phyloP scores from a whole-genome alignment of 495 filamentous ascomycete genomes.

The Tuber brumale region DNA sequence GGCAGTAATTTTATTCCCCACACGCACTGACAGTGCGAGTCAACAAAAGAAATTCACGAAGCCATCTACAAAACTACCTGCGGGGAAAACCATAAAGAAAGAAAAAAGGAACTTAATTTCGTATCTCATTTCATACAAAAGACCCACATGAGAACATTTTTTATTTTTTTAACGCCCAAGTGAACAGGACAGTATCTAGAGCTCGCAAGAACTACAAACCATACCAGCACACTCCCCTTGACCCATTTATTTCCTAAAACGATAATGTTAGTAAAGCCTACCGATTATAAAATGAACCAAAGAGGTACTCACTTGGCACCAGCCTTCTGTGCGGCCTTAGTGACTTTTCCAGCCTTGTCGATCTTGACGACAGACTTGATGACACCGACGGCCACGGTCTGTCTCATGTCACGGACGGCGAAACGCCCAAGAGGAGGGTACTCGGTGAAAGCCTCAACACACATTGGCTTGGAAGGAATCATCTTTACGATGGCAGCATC shows the following conservation, averaged over 20 bases:
- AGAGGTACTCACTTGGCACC: constrained; percentile 38
- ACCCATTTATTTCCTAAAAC: constrained; percentile 37
- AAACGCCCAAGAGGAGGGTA: constrained; percentile 99
- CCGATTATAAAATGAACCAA: neutral
- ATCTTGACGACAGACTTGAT: constrained; percentile 81
- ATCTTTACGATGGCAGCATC: constrained; percentile 99
- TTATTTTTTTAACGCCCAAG: constrained; percentile 37
- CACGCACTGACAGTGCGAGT: neutral
- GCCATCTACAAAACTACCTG: neutral
- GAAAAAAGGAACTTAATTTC: constrained; percentile 29
- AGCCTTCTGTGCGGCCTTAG: constrained; percentile 53
- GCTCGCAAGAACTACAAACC: constrained; percentile 37
- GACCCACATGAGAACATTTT: constrained; percentile 22
- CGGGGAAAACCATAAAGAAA: constrained; percentile 18
- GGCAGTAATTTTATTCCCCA: neutral
- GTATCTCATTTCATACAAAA: constrained; percentile 12
- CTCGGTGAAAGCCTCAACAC: constrained; percentile 98
- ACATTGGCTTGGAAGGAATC: constrained; percentile 99
- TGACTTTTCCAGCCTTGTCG: constrained; percentile 66
- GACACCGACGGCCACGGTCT: constrained; percentile 97
- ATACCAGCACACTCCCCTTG: constrained; percentile 39
- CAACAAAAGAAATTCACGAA: neutral
- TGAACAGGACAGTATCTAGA: constrained; percentile 39
- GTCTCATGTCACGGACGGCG: constrained; percentile 87
- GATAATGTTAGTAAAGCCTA: constrained; percentile 5